Percentiles rank a stretch among this genome's conserved stretches.
These are phyloP conservation scores for Herpetomonas samuelpessoai DNA, from an alignment of 208 protist genomes.

Conservation along the genomic window DNA sequence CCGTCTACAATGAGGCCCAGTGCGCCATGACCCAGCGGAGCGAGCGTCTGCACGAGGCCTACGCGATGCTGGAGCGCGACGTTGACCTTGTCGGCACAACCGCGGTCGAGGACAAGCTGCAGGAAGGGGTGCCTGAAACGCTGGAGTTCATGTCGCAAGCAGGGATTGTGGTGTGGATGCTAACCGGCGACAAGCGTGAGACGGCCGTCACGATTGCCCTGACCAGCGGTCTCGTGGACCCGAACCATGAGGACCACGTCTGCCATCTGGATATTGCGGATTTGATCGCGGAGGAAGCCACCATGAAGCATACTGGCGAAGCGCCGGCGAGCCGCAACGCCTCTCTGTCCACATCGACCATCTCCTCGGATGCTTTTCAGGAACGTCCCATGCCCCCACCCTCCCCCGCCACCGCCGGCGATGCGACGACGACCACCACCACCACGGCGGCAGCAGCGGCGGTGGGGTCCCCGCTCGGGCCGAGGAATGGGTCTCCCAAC, in stretches of 20 bases:
- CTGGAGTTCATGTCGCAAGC: slow-evolving; percentile 84
- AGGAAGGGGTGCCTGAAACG: slow-evolving; percentile 93
- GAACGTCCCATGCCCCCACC: too few species aligned
- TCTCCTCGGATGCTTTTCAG: too few species aligned
- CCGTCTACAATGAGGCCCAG: slow-evolving; percentile 54
- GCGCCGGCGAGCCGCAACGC: slow-evolving; percentile 6
- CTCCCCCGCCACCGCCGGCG: neutral
- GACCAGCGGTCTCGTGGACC: slow-evolving; percentile 47
- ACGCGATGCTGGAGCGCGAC: slow-evolving; percentile 75
- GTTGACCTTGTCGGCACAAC: slow-evolving; percentile 91
- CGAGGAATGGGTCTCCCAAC: too few species aligned
- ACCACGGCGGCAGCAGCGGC: neutral
- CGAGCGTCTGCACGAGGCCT: slow-evolving; percentile 53
- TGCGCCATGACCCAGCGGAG: slow-evolving; percentile 52
- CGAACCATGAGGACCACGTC: slow-evolving; percentile 17
- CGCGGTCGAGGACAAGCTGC: slow-evolving; percentile 96
- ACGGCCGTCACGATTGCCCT: slow-evolving; percentile 96
- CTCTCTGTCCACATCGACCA: neutral
- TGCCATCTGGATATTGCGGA: slow-evolving; percentile 52
- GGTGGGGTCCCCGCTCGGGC: neutral
- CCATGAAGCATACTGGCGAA: slow-evolving; percentile 19
- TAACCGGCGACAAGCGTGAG: slow-evolving; percentile 98
- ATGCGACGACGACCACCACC: neutral
- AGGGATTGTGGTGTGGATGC: slow-evolving; percentile 95
- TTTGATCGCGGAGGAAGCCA: slow-evolving; percentile 24